Conservation (phyloP, 2,329 filamentous ascomycete genomes). For the Cladosporium phlei region DNA sequence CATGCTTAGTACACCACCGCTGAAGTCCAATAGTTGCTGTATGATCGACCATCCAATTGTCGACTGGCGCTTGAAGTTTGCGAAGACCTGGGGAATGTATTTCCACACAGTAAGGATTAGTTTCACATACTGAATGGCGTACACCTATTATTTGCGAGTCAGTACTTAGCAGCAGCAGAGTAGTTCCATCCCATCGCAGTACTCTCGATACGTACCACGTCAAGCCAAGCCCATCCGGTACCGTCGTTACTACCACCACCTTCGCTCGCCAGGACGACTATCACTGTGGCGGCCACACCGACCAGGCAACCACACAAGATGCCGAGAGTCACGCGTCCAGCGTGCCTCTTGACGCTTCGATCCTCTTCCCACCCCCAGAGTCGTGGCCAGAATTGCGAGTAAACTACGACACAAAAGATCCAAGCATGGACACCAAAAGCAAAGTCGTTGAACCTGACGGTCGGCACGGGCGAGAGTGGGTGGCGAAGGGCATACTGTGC, state of each 20-base stretch:
- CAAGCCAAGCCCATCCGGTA: conserved; percentile 58
- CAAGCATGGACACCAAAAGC: conserved; percentile 80
- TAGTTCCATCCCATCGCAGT: background rate
- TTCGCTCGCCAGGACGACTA: conserved; percentile 41
- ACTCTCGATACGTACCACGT: conserved; percentile 47
- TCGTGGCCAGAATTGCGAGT: conserved; percentile 67
- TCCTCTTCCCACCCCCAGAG: conserved; percentile 67
- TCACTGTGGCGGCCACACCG: conserved; percentile 47
- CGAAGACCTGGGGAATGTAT: conserved; percentile 79
- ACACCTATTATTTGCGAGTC: conserved; percentile 44
- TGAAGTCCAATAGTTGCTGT: conserved; percentile 78
- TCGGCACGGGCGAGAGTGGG: conserved; percentile 66
- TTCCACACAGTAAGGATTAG: conserved; percentile 84
- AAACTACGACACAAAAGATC: conserved; percentile 65
- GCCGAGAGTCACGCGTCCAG: conserved; percentile 9
- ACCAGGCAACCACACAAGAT: conserved; percentile 36
- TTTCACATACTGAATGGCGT: conserved; percentile 81
- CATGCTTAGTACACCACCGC: conserved; percentile 75
- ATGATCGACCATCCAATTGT: conserved; percentile 84
- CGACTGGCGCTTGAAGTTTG: conserved; percentile 79
- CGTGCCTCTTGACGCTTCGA: conserved; percentile 10
- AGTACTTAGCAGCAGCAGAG: background rate
- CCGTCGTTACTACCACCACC: conserved; percentile 44
- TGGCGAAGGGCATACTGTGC: conserved; percentile 79
- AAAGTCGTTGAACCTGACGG: conserved; percentile 85